phyloP scores from a whole-genome alignment of 495 filamentous ascomycete species.

The Trichoderma erinaceum region DNA sequence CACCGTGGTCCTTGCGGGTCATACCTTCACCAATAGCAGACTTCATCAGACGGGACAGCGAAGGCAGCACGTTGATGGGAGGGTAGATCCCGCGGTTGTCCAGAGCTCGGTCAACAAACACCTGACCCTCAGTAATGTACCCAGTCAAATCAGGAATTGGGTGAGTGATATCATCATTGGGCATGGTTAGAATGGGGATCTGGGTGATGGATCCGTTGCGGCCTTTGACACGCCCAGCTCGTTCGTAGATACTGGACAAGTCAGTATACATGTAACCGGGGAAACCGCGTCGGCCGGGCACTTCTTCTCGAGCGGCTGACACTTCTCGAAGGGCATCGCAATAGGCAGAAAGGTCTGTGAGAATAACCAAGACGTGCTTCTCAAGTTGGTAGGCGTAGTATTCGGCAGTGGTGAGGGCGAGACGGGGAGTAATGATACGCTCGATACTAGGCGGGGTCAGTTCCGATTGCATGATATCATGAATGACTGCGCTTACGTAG shows the following conservation, averaged over 20 bases:
- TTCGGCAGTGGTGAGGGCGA: slow-evolving; percentile 97
- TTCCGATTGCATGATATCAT: slow-evolving; percentile 18
- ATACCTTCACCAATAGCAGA: slow-evolving; percentile 96
- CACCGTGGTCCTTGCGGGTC: slow-evolving; percentile 92
- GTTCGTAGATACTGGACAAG: slow-evolving; percentile 99
- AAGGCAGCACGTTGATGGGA: slow-evolving; percentile 97
- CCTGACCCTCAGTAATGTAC: slow-evolving; percentile 98
- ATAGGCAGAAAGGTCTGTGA: slow-evolving; percentile 98
- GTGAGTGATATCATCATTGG: slow-evolving; percentile 99
- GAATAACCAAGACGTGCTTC: slow-evolving; percentile 98
- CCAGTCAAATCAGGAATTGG: slow-evolving; percentile 98
- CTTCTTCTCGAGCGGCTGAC: slow-evolving; percentile 97
- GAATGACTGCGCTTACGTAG: slow-evolving; percentile 59
- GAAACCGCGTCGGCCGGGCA: slow-evolving; percentile 98
- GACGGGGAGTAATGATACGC: slow-evolving; percentile 98
- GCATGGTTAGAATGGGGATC: slow-evolving; percentile 98
- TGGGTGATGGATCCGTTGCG: slow-evolving; percentile 98
- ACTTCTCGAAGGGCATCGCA: slow-evolving; percentile 98
- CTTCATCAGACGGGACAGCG: slow-evolving; percentile 99
- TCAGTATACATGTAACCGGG: slow-evolving; percentile 99
- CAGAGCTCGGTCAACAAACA: slow-evolving; percentile 92
- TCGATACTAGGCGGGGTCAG: slow-evolving; percentile 65
- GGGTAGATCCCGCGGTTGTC: slow-evolving; percentile 96
- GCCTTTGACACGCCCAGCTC: slow-evolving; percentile 95
- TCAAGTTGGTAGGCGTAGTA: slow-evolving; percentile 99